phyloP scores from a whole-genome alignment of 805 yeast genomes.

The Zygotorulaspora danielsina region DNA sequence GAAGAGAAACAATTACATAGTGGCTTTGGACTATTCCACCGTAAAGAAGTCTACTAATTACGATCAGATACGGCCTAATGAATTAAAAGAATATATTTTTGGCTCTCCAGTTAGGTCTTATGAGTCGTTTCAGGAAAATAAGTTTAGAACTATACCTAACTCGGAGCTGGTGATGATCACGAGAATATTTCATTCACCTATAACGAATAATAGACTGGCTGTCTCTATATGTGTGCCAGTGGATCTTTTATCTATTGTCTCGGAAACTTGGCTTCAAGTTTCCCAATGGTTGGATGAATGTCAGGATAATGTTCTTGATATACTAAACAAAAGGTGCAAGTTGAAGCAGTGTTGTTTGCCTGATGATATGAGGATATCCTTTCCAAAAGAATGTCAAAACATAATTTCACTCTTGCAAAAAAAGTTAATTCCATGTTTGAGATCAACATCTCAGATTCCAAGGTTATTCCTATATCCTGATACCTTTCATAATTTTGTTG shows the following conservation, averaged over 20 bases:
- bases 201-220: conserved; percentile 29
- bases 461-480: conserved; percentile 37
- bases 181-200: conserved; percentile 29
- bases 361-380: conserved; percentile 16
- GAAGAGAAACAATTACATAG: conserved; percentile 35
- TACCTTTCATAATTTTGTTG: conserved; percentile 27
- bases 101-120: conserved; percentile 38
- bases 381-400: conserved; percentile 22
- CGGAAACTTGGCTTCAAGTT: conserved; percentile 35
- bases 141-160: conserved; percentile 28
- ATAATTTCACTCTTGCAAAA: conserved; percentile 29
- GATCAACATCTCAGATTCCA: conserved; percentile 35
- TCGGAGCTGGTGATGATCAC: conserved; percentile 35
- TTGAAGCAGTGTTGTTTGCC: conserved; percentile 11
- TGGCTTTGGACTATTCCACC: conserved; percentile 34
- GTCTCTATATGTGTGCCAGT: conserved; percentile 34
- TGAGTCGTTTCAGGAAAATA: conserved; percentile 29
- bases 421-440: conserved; percentile 32
- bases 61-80: conserved; percentile 31
- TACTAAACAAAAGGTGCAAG: conserved; percentile 3
- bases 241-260: conserved; percentile 27
- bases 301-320: conserved; percentile 22
- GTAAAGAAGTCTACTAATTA: conserved; percentile 20
- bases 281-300: conserved; percentile 31
- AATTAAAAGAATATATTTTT: conserved; percentile 39